Percentiles rank a stretch among this genome's conserved stretches.
These are phyloP conservation scores for Ballota nigra DNA, from an alignment of 257 asterid genomes.

Conservation along the genomic window DNA sequence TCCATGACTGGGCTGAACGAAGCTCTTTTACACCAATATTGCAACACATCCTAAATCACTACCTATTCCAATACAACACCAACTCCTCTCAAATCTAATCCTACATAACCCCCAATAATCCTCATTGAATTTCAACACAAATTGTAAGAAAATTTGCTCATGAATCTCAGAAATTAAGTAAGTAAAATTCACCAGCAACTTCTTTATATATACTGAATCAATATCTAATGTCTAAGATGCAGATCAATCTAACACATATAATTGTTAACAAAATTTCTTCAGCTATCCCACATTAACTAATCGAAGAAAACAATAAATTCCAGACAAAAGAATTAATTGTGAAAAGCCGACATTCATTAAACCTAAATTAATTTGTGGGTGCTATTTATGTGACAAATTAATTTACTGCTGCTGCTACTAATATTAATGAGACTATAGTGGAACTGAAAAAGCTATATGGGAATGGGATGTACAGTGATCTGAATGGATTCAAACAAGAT, in stretches of 20 bases:
- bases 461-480: background rate
- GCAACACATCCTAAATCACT: conserved; percentile 13
- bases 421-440: background rate
- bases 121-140: background rate
- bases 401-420: background rate
- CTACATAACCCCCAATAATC: background rate
- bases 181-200: too few relatives aligned
- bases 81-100: background rate
- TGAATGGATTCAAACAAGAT: too few relatives aligned
- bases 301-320: background rate
- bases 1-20: conserved; percentile 96
- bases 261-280: background rate
- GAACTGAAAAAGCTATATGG: background rate
- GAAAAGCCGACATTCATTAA: background rate
- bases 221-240: too few relatives aligned
- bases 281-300: background rate
- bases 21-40: conserved; percentile 74
- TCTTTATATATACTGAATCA: too few relatives aligned
- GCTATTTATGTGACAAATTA: background rate
- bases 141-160: background rate
- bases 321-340: background rate
- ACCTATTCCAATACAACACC: conserved; percentile 28
- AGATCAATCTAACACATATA: too few relatives aligned
- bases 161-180: too few relatives aligned
- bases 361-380: background rate